Evolutionary conservation across 2,329 filamentous ascomycete species (phyloP), one percentile per base, ranked within the genome.

Genomic region (Myriosclerotinia curreyana): DNA sequence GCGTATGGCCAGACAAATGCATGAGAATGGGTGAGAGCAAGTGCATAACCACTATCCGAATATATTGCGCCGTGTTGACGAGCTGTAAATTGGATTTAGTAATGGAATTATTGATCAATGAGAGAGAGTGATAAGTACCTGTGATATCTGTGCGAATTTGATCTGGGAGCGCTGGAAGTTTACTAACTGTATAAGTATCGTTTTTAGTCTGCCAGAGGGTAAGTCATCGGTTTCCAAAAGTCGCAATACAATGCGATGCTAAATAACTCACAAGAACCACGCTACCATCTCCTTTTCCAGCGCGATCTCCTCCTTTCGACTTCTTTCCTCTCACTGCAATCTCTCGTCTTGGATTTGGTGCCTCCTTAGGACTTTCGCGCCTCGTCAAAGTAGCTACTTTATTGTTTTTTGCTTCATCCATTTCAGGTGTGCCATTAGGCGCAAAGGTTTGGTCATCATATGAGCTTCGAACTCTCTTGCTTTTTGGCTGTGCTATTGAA

Each of bases 1-100:
- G 86, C 86, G 77, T 98, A 98, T 20, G 91, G 89, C 95, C 95
- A 99, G 58, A 96, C 86, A 66, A 96, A 84, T 70, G 93, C 95
- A 73, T 93, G 87, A 9, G 88, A 87, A 69, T 88, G 86, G 11
- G 91, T 96, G 64, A 98, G 81, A 54, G 87, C 88, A 64, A 98
- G 82, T 56, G 91, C 93, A 74, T 93, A 91, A 69, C 86, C 89
- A 73, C 79, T 85, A 66, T 80, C 83, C 49, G 83, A 84, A 75
- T 85, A 85, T 66, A 92, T 81, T 40, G 84, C 82, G 72, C 87
- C 89, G 72, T 86, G 84, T 75, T 89, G 86, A 68, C 81, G 81
- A 65, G 79, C 87, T 91, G 70, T 64, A 65, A 52, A 46, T 62
- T 63, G 46, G 46, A 46, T 64, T 66, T 55, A 65, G 58, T n/a